These are phyloP conservation scores for Podospora didyma DNA, from an alignment of 495 filamentous ascomycete genomes.

Conservation along the genomic window DNA sequence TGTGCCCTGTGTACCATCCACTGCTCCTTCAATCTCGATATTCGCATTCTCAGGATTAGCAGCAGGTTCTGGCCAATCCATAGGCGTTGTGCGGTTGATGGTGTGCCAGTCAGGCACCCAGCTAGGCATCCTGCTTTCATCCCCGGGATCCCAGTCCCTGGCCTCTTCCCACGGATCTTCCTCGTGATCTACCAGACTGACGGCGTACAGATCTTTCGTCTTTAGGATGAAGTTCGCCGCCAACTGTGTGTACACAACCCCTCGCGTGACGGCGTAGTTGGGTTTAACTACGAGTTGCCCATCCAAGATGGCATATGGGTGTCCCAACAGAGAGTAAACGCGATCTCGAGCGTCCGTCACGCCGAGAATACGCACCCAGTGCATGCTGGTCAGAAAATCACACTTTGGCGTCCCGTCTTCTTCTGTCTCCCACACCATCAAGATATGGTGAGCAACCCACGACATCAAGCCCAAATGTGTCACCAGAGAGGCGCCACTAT, in stretches of 20 bases:
- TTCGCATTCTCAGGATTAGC: not conserved
- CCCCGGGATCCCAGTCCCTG: constrained; percentile 6
- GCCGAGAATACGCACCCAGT: constrained; percentile 16
- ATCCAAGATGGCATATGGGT: constrained; percentile 7
- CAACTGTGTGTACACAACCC: constrained; percentile 15
- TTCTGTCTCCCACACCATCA: constrained; percentile 14
- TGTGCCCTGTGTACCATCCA: not conserved
- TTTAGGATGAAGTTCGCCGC: constrained; percentile 13
- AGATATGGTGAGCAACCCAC: constrained; percentile 14
- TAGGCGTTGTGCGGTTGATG: constrained; percentile 17
- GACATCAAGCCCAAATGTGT: constrained; percentile 12
- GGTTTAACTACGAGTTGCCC: constrained; percentile 13
- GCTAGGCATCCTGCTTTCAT: constrained; percentile 14
- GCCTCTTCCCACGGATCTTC: constrained; percentile 4
- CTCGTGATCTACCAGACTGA: constrained; percentile 18
- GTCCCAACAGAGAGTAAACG: constrained; percentile 12
- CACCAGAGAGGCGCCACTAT: constrained; percentile 12
- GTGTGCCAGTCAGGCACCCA: constrained; percentile 21
- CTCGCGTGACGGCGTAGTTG: constrained; percentile 16
- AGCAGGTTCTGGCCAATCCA: constrained; percentile 2
- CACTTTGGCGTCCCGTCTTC: constrained; percentile 11
- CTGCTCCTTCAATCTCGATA: constrained; percentile 4
- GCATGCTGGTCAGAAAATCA: constrained; percentile 17
- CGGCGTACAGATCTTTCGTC: constrained; percentile 6
- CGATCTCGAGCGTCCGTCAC: constrained; percentile 18